These are phyloP conservation scores for Epichloe baconii DNA, from an alignment of 2,329 filamentous ascomycete species.

Conservation along the genomic window DNA sequence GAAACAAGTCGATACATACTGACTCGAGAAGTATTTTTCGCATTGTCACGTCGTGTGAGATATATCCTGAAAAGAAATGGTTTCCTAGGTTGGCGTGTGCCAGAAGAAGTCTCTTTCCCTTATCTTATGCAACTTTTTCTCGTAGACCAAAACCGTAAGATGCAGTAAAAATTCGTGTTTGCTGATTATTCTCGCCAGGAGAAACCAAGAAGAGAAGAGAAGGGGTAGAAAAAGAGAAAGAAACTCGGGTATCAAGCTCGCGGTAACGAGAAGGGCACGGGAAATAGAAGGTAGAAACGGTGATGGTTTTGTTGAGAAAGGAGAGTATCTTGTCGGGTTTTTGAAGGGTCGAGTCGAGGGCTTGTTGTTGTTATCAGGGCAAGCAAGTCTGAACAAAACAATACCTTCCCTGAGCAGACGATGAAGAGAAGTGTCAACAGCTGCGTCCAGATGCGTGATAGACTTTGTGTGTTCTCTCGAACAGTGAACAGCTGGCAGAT, in stretches of 20 bases:
- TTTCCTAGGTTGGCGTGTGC: neutral
- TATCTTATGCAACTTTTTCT: neutral
- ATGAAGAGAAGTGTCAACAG: conserved; percentile 1
- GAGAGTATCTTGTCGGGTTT: neutral
- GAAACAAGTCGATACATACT: conserved; percentile 9
- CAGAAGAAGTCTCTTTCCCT: neutral
- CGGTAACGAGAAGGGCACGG: neutral
- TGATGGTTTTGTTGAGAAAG: neutral
- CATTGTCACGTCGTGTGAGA: neutral
- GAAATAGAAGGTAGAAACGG: neutral
- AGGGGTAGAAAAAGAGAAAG: neutral
- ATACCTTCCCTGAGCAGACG: neutral
- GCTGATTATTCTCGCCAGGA: conserved; percentile 2
- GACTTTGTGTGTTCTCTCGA: neutral
- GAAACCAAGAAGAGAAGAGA: neutral
- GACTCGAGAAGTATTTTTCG: neutral
- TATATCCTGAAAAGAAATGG: conserved; percentile 5
- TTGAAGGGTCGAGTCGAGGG: neutral
- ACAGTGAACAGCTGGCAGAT: conserved; percentile 5
- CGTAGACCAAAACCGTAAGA: neutral
- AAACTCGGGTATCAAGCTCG: neutral
- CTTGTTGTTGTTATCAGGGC: neutral
- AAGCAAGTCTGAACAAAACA: neutral
- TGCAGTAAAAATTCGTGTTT: neutral
- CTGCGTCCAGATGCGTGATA: neutral